These are phyloP conservation scores for Incumbomyces delicatus DNA, from an alignment of 2,329 filamentous ascomycete species.

Conservation along the genomic window DNA sequence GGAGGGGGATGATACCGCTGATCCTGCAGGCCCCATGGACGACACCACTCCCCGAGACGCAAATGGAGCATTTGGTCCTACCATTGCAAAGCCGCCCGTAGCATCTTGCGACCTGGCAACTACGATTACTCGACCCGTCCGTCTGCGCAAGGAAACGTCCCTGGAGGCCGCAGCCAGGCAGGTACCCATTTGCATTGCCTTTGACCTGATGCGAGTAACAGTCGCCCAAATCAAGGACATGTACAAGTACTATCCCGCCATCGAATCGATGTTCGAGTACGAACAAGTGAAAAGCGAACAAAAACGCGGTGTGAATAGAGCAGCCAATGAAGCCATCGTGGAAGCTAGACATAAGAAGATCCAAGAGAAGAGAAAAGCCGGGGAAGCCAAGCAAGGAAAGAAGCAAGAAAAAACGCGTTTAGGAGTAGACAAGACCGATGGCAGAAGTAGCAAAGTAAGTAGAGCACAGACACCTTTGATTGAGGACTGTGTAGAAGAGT, in stretches of 20 bases:
- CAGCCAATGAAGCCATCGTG: background rate
- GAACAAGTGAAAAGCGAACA: constrained; percentile 22
- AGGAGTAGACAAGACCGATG: background rate
- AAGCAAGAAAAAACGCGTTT: constrained; percentile 17
- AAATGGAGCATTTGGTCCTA: no score
- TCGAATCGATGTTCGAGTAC: constrained; percentile 43
- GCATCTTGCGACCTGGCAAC: no score
- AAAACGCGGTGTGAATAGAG: constrained; percentile 4
- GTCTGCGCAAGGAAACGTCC: background rate
- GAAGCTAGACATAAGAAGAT: constrained; percentile 13
- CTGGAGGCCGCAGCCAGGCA: constrained; percentile 19
- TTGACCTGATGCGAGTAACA: constrained; percentile 55
- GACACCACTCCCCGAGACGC: background rate
- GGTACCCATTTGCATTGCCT: constrained; percentile 49
- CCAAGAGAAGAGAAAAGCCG: constrained; percentile 18
- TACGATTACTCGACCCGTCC: no score
- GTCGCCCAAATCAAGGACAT: constrained; percentile 49
- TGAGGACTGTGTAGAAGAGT: constrained; percentile 1
- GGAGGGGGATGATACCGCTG: constrained; percentile 22
- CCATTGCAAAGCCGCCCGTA: no score
- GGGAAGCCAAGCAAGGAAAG: constrained; percentile 16
- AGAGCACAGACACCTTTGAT: constrained; percentile 1
- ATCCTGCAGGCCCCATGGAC: constrained; percentile 5
- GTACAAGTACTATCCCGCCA: constrained; percentile 47
- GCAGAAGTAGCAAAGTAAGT: constrained; percentile 2